Evolutionary conservation across 1,139 yeast species (phyloP).

Genomic region (Sugiyamaella paludigena): DNA sequence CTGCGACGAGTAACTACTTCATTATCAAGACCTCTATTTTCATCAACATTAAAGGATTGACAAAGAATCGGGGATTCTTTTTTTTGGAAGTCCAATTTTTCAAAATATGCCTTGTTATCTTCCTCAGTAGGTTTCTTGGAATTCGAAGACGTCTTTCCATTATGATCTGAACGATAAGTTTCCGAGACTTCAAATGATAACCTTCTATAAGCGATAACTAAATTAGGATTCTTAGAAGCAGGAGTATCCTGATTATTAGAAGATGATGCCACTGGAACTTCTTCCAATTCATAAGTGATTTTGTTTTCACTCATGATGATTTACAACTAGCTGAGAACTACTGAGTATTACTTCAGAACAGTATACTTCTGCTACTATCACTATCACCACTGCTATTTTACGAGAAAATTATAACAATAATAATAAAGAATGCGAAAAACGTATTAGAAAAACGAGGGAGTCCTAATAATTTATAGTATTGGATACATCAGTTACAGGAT

Average conservation of each 20-base stretch:
- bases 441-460: no score
- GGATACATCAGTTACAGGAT: no score
- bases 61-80: slow-evolving; percentile 12
- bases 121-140: slow-evolving; percentile 2
- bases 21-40: slow-evolving; percentile 34
- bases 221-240: not conserved
- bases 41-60: slow-evolving; percentile 19
- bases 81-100: slow-evolving; percentile 19
- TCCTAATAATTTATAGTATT: no score
- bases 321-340: no score
- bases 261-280: no score
- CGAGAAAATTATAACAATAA: no score
- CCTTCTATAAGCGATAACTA: slow-evolving; percentile 29
- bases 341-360: no score
- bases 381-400: no score
- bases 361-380: no score
- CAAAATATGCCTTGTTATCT: slow-evolving; percentile 15
- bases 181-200: slow-evolving; percentile 18
- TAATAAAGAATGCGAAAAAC: no score
- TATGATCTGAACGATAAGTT: slow-evolving; percentile 11
- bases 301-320: no score
- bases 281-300: no score
- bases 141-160: not conserved
- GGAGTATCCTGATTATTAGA: not conserved
- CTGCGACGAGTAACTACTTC: slow-evolving; percentile 31